A percentile compares a stretch with the other conserved stretches of the same genome.
phyloP scores from a whole-genome alignment of 2,329 filamentous ascomycete species.

The Drechslera avenae region DNA sequence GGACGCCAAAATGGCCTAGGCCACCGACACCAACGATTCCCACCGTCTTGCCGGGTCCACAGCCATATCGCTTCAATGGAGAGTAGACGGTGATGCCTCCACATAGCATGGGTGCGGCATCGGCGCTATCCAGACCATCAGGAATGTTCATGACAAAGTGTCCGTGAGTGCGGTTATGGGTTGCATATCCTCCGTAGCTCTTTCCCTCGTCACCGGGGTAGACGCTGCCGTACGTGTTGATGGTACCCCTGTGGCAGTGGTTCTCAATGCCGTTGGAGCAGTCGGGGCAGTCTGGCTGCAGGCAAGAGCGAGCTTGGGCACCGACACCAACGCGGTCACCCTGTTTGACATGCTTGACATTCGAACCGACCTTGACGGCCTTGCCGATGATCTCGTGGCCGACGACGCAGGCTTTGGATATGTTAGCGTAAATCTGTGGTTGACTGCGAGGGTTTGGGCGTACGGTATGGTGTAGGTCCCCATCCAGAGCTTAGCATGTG shows the following conservation, averaged over 20 bases:
- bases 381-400: conserved; percentile 52
- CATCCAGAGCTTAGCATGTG: conserved; percentile 48
- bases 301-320: conserved; percentile 55
- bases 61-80: conserved; percentile 74
- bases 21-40: conserved; percentile 76
- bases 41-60: conserved; percentile 77
- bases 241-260: conserved; percentile 50
- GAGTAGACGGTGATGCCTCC: conserved; percentile 80
- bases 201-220: conserved; percentile 62
- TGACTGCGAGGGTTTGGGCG: background rate
- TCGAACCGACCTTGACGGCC: conserved; percentile 49
- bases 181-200: conserved; percentile 67
- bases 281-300: conserved; percentile 48
- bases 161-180: conserved; percentile 72
- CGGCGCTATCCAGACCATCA: conserved; percentile 63
- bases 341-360: conserved; percentile 59
- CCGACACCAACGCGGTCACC: conserved; percentile 65
- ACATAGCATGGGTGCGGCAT: conserved; percentile 80
- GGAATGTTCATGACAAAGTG: conserved; percentile 77
- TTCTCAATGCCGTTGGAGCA: conserved; percentile 57
- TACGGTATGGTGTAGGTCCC: conserved; percentile 35
- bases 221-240: conserved; percentile 53
- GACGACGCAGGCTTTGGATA: conserved; percentile 49
- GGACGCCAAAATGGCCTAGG: conserved; percentile 72
- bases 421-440: conserved; percentile 18